Percentiles rank a stretch among this genome's conserved stretches.
These are phyloP conservation scores for Blastobotrys mokoenaii DNA, from an alignment of 805 yeast genomes.

Conservation along the genomic window DNA sequence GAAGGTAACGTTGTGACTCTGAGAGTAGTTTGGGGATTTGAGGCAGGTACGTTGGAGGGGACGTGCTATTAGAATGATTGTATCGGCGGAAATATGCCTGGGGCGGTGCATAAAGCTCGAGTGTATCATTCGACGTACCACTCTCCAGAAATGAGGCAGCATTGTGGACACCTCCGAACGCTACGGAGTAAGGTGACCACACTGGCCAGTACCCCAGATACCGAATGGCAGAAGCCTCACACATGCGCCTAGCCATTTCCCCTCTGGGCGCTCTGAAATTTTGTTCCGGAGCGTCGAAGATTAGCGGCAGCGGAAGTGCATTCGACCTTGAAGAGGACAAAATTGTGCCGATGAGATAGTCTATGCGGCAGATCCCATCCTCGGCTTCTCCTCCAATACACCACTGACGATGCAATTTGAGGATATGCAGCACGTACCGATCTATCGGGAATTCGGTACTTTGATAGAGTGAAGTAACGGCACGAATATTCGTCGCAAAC, in stretches of 20 bases:
- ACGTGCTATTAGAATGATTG: background rate
- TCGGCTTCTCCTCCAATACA: background rate
- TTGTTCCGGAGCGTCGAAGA: background rate
- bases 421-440: background rate
- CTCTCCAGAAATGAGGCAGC: background rate
- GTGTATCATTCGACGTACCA: background rate
- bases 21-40: background rate
- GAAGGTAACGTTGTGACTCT: background rate
- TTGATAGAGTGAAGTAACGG: background rate
- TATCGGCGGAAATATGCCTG: constrained; percentile 1
- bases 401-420: background rate
- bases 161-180: background rate
- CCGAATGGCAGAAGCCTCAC: background rate
- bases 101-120: background rate
- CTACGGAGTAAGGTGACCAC: background rate
- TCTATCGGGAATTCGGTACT: background rate
- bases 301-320: background rate
- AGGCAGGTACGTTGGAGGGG: background rate
- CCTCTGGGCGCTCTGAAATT: background rate
- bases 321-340: background rate
- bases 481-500: background rate
- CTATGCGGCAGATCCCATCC: background rate
- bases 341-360: background rate
- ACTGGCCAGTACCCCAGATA: constrained; percentile 1
- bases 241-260: background rate